Evolutionary conservation across 2,329 filamentous ascomycete species (phyloP).

Genomic region (Calonectria pseudoturangicola): DNA sequence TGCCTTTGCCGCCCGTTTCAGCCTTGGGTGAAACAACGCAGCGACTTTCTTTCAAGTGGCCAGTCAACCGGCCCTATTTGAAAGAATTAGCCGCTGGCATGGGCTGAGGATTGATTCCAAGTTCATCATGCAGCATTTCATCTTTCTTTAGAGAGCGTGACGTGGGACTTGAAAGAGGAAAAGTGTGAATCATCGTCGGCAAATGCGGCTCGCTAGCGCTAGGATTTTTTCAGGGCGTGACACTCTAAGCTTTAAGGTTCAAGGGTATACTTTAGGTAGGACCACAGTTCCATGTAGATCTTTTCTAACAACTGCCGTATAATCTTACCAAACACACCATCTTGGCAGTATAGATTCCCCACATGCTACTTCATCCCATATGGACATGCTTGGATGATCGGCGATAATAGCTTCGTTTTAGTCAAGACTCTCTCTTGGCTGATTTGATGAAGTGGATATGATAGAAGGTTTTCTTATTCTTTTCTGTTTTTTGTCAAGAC

Average conservation of each 20-base stretch:
- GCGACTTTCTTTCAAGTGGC: background rate
- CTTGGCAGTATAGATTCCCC: background rate
- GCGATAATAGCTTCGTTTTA: background rate
- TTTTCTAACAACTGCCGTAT: background rate
- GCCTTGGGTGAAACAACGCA: background rate
- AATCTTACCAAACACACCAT: background rate
- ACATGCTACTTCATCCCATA: background rate
- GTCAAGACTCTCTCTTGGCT: background rate
- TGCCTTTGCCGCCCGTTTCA: background rate
- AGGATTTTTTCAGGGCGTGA: background rate
- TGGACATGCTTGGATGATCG: background rate
- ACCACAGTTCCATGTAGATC: slow-evolving; percentile 13
- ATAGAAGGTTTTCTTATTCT: no score
- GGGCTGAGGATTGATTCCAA: background rate
- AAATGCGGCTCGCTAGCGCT: slow-evolving; percentile 8
- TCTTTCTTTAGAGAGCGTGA: background rate
- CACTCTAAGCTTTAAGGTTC: background rate
- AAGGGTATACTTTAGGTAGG: background rate
- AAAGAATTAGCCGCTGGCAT: background rate
- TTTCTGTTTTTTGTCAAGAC: no score
- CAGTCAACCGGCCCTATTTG: no score
- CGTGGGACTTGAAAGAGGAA: background rate
- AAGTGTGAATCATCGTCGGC: background rate
- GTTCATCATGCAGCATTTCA: background rate
- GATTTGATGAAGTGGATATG: background rate